A percentile compares a stretch with the other conserved stretches of the same genome.
phyloP scores from a whole-genome alignment of 345 rosid genomes.

The Cardamine resedifolia region DNA sequence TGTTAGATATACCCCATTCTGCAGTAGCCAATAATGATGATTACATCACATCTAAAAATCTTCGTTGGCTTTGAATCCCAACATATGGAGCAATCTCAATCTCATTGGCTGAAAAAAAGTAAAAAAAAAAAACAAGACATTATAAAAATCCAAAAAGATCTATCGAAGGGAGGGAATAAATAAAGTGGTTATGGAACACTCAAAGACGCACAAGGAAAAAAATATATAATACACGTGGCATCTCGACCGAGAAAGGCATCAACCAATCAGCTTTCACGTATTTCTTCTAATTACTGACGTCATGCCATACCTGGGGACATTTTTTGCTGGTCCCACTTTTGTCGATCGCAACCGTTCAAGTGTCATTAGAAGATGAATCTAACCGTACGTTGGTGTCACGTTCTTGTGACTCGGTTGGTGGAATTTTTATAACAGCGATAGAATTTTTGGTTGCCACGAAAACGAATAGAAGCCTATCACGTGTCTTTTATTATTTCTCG shows the following conservation, averaged over 20 bases:
- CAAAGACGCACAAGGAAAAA: too few species aligned
- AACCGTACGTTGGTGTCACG: conserved; percentile 32
- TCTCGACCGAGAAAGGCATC: neutral
- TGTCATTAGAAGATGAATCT: neutral
- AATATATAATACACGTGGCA: conserved; percentile 23
- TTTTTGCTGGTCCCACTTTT: neutral
- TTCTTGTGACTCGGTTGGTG: conserved; percentile 8
- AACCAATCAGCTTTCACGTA: conserved; percentile 34
- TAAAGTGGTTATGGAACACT: conserved; percentile 37
- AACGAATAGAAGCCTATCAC: conserved; percentile 33
- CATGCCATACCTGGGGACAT: conserved; percentile 26
- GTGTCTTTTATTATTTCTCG: conserved; percentile 30
- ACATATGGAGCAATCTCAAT: conserved; percentile 25
- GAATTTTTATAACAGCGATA: neutral
- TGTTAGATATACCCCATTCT: conserved; percentile 21
- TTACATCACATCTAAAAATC: conserved; percentile 36
- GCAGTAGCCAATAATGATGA: conserved; percentile 36
- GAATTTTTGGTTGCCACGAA: conserved; percentile 20
- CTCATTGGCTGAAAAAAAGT: conserved; percentile 31
- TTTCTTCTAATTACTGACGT: neutral
- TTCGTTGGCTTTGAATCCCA: conserved; percentile 34
- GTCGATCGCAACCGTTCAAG: conserved; percentile 5
- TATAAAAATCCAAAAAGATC: conserved; percentile 25
- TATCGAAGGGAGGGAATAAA: conserved; percentile 36
- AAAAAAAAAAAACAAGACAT: neutral